Evolutionary conservation across 768 basidiomycete species (phyloP).

Genomic region (Boletus tylopilopsis): DNA sequence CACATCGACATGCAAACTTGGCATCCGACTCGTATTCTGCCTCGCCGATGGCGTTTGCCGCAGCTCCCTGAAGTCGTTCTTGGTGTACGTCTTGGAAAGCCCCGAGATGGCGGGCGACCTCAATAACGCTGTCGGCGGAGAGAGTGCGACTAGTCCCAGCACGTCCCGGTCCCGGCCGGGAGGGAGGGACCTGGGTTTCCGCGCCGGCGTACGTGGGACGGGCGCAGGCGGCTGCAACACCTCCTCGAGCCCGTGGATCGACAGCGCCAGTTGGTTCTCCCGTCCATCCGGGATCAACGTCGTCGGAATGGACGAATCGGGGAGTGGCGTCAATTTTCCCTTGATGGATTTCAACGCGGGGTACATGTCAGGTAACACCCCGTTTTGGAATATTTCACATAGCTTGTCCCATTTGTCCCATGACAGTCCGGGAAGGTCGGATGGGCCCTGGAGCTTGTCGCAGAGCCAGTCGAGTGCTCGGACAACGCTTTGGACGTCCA

Average conservation of each 20-base stretch:
- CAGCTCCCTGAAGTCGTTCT: constrained; percentile 79
- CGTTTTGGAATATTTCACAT: constrained; percentile 35
- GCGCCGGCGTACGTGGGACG: constrained; percentile 53
- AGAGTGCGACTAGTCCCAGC: constrained; percentile 63
- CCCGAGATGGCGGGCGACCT: constrained; percentile 72
- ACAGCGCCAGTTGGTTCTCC: constrained; percentile 33
- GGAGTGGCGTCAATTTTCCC: constrained; percentile 29
- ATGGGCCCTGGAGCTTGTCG: constrained; percentile 39
- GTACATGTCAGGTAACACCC: constrained; percentile 26
- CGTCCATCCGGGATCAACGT: constrained; percentile 34
- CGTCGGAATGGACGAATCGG: constrained; percentile 22
- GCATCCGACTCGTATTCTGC: constrained; percentile 81
- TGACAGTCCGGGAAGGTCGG: constrained; percentile 49
- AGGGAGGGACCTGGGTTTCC: constrained; percentile 24
- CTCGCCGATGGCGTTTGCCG: constrained; percentile 64
- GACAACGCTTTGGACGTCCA: constrained; percentile 40
- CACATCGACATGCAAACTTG: constrained; percentile 80
- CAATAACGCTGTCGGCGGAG: constrained; percentile 65
- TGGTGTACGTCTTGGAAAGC: constrained; percentile 76
- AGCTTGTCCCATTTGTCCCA: constrained; percentile 44
- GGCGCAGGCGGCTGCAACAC: constrained; percentile 40
- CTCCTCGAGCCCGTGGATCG: constrained; percentile 45
- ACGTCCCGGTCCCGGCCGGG: constrained; percentile 28
- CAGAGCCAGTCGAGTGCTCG: constrained; percentile 56
- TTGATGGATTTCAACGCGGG: constrained; percentile 32